Conservation (phyloP, 2,329 filamentous ascomycete genomes). For the Corniculantispora saksenae region DNA sequence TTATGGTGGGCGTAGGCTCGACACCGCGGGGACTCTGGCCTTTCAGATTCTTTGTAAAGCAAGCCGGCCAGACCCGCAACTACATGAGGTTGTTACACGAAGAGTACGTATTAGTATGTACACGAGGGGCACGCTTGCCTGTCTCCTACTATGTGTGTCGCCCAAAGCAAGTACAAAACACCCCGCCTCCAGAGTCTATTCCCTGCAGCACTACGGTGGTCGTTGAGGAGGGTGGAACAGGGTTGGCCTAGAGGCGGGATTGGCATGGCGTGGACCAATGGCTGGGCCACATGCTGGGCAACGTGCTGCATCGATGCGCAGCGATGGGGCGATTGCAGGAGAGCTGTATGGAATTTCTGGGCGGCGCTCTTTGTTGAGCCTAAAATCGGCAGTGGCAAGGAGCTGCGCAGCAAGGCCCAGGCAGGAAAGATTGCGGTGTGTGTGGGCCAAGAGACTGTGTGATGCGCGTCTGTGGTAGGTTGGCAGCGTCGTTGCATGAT, state of each 20-base stretch:
- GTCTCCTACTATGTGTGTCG: background rate
- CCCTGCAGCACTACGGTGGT: slow-evolving; percentile 2
- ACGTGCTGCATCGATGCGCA: slow-evolving; percentile 24
- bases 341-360: background rate
- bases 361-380: slow-evolving; percentile 12
- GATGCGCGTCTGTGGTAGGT: slow-evolving; percentile 10
- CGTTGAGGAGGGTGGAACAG: background rate
- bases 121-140: slow-evolving; percentile 7
- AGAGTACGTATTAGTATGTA: slow-evolving; percentile 1
- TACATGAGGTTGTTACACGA: slow-evolving; percentile 2
- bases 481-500: background rate
- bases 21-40: background rate
- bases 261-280: slow-evolving; percentile 39
- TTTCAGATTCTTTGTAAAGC: background rate
- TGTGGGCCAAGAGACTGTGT: slow-evolving; percentile 18
- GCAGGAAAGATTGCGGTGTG: slow-evolving; percentile 17
- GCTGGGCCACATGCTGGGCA: slow-evolving; percentile 42
- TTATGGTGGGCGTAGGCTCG: background rate
- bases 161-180: background rate
- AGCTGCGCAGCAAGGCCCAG: background rate
- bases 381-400: background rate
- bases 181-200: slow-evolving; percentile 12
- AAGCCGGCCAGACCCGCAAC: slow-evolving; percentile 12
- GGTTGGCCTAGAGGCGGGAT: slow-evolving; percentile 1
- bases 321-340: slow-evolving; percentile 10